Base-by-base conservation (phyloP, 23 red algal genomes). In the Agarophyton chilense region DNA sequence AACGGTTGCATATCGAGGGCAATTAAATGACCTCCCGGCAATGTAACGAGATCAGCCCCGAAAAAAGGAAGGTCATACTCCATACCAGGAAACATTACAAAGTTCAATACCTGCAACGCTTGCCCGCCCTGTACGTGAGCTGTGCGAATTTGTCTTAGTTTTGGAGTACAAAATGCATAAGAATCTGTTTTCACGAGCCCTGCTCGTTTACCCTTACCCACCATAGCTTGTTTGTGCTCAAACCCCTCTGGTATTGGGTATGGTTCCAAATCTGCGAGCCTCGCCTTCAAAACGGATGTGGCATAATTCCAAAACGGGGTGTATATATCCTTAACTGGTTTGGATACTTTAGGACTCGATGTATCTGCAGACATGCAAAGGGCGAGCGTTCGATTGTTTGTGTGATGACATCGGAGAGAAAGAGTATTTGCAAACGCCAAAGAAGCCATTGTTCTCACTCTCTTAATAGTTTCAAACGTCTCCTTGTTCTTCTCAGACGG, bases 1-100 rank as follows among this genome's bases (percentile, higher is more conserved):
- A 98, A 80, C 7, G 95, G 95, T 67, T 98, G 95, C 95, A 98
- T 98, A 81, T 98, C 95, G 31, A 98, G 70, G 22, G 95, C 95
- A 79, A 98, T 98, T 41, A 98, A 77, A 83, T 98, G 95, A 34
- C 95, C 95, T 50, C 95, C 95, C 10, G 95, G 95, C 54, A 98
- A 58, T 12, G 95, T 98, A 46, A 98, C 95, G 9, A 98, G 87
- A 86, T 98, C 95, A 38, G 95, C 95, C 10, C 95, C 95, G 56
- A 98, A 98, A 65, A 98, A 98, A 16, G 95, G 95, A 47, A 98
- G 72, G 36, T 87, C 78, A 75, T 98, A 98, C 34, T 94, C 60
- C 86, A 94, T 82, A 36, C 72, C 78, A 11, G 95, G 95, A 60
- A 98, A 94, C 25, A 98, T 98, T 55, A 98, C 95, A 83, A 89